Evolutionary conservation across 257 asterid genomes (phyloP), one percentile per base, ranked within the genome.

Genomic region (Thymus mandschuricus): DNA sequence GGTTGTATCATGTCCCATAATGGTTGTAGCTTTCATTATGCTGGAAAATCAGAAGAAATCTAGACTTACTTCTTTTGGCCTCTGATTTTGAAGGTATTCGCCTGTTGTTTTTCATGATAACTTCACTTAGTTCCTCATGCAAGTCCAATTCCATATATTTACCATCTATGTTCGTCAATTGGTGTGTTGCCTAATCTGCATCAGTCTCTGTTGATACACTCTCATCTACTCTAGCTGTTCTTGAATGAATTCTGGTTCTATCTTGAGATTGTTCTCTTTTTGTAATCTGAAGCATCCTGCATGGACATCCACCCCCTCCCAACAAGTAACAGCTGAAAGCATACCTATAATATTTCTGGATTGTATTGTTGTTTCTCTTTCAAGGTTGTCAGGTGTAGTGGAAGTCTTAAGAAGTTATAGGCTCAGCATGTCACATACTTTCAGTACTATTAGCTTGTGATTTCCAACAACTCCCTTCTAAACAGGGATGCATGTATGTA

Each of bases 261-360:
- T 60, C 54, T 68, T 71, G 50, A 71, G 51, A 21, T 70, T 58
- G 64, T 55, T 13, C 41, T 67, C 29, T 63, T 50, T 66, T 60
- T 69, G 35, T 45, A 62, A 30, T 64, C 62, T 54, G 65, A 60
- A 35, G 46, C 48, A 54, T 43, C 38, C 61, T 31, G 63, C 61
- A 35, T 33, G 31, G 27, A 33, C 55, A 33, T 69, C 41, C 46
- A 30, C 30, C 38, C 57, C 44, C 12, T 13, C 41, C 33, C 59
- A 44, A 31, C 8, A 8, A 29, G 9, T 45, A 44, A 15, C 12
- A 69, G 58, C 59, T 2, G 34, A 60, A 71, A 51, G 51, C 50
- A 41, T 63, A 67, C 11, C 43, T 28, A 64, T 40, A 40, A n/a
- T 34, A 29, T 43, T 54, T 72, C 27, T 31, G 28, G 61, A 55